Evolutionary conservation across 306 rosid genomes (phyloP).

Genomic region (Vicia villosa): DNA sequence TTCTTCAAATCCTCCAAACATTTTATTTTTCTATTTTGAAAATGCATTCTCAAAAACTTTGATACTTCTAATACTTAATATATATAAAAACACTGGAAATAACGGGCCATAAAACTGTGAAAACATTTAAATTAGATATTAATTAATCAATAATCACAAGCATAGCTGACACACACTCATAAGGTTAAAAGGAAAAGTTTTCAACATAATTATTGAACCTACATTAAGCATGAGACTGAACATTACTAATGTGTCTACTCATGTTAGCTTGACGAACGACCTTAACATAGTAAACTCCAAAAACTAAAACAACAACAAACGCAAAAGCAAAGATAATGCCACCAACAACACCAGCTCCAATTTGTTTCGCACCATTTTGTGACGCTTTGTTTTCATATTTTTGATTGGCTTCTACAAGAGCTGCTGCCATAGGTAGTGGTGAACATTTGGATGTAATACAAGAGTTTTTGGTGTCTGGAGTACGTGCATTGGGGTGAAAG

Average conservation of each 20-base stretch:
- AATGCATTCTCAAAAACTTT: no score
- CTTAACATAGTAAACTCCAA: conserved; percentile 63
- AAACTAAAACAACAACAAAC: conserved; percentile 54
- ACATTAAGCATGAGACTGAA: conserved; percentile 54
- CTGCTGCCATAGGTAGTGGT: conserved; percentile 75
- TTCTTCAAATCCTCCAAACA: no score
- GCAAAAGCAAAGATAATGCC: conserved; percentile 60
- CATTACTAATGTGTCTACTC: conserved; percentile 46
- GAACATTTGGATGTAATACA: conserved; percentile 63
- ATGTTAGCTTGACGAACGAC: conserved; percentile 57
- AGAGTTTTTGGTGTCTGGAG: conserved; percentile 44
- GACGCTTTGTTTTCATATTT: conserved; percentile 48
- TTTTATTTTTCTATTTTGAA: no score
- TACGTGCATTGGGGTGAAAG: conserved; percentile 64
- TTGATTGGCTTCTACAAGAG: conserved; percentile 52
- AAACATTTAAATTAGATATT: neutral
- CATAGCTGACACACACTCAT: neutral
- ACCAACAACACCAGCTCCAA: conserved; percentile 54
- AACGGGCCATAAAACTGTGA: no score
- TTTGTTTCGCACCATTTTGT: conserved; percentile 33
- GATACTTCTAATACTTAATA: no score
- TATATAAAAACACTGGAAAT: no score
- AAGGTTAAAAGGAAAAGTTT: no score
- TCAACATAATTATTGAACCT: no score
- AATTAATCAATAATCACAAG: neutral